Conservation (phyloP, 2,329 filamentous ascomycete genomes). For the Xylaria multiplex region DNA sequence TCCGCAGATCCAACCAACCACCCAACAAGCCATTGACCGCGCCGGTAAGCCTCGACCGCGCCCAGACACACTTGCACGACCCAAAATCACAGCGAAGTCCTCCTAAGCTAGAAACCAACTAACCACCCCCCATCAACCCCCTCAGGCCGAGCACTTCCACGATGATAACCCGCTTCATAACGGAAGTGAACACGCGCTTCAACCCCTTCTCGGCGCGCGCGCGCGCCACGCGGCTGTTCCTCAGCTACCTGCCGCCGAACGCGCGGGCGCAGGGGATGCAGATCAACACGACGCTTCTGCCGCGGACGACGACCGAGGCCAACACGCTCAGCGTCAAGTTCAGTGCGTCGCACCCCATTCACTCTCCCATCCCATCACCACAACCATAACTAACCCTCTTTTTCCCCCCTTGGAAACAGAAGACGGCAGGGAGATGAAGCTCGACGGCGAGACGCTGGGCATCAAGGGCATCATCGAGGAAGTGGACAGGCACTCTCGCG, state of each 20-base stretch:
- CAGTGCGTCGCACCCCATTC: conserved; percentile 66
- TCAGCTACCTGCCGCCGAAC: conserved; percentile 82
- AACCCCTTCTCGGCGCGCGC: conserved; percentile 87
- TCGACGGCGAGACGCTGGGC: conserved; percentile 82
- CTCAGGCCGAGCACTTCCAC: conserved; percentile 20
- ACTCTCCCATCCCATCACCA: no score
- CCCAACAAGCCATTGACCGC: conserved; percentile 5
- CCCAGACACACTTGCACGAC: neutral
- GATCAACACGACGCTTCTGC: conserved; percentile 80
- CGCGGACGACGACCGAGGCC: conserved; percentile 73
- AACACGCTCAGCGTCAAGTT: conserved; percentile 83
- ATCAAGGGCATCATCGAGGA: conserved; percentile 90
- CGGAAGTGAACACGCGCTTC: conserved; percentile 87
- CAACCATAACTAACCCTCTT: neutral
- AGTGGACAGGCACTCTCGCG: conserved; percentile 87
- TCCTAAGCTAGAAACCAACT: neutral
- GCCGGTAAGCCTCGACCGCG: conserved; percentile 4
- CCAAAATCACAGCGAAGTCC: neutral
- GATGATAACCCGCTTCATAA: conserved; percentile 89
- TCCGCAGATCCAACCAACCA: no score
- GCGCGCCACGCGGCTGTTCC: conserved; percentile 87
- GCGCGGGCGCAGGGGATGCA: conserved; percentile 78
- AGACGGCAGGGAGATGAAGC: conserved; percentile 89
- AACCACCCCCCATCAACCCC: neutral
- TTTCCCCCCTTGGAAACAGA: conserved; percentile 61